Base-by-base conservation (phyloP, 2,329 filamentous ascomycete species). In the Venturia nashicola region DNA sequence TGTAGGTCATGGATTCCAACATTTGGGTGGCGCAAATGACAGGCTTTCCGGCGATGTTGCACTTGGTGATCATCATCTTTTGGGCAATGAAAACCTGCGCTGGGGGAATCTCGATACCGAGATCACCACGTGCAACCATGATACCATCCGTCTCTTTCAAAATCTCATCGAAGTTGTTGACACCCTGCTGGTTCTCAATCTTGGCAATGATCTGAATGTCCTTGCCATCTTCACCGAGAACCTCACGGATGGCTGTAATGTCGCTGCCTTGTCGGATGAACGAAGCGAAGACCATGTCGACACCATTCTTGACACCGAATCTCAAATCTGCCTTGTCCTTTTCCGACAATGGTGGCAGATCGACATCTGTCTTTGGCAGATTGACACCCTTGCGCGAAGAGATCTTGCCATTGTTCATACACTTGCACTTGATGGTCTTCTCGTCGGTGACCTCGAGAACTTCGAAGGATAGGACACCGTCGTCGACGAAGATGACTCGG, bases 1-100 rank as follows among this genome's bases (percentile, higher is more conserved):
- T 99, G 85, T 96, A 97, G 78, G 96, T 99, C 94, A 99, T 99
- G 70, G 91, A 96, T 85, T 99, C 94, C 70, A 99, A 86, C 94
- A 99, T 99, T 83, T 99, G 94, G 48, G 94, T 99, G 66, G 94
- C 94, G 79, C 93, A 97, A 76, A 99, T 97, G 77, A 93, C 92
- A 70, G 94, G 94, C 85, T 99, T 99, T 79, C 94, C 94, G 70
- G 91, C 92, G 75, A 97, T 87, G 83, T 99, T 99, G 86, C 94
- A 99, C 87, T 97, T 97, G 79, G 94, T 92, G 78, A 99, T 99
- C 85, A 99, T 92, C 90, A 99, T 99, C 89, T 99, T 99, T 84
- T 99, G 94, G 65, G 94, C 94, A 70, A 96, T 91, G 79, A 99
- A 99, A 69, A 99, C 94, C 83, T 99, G 94, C 68, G 93, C 91